phyloP scores from a whole-genome alignment of 2,329 filamentous ascomycete genomes.

The Cladobotryum protrusum region DNA sequence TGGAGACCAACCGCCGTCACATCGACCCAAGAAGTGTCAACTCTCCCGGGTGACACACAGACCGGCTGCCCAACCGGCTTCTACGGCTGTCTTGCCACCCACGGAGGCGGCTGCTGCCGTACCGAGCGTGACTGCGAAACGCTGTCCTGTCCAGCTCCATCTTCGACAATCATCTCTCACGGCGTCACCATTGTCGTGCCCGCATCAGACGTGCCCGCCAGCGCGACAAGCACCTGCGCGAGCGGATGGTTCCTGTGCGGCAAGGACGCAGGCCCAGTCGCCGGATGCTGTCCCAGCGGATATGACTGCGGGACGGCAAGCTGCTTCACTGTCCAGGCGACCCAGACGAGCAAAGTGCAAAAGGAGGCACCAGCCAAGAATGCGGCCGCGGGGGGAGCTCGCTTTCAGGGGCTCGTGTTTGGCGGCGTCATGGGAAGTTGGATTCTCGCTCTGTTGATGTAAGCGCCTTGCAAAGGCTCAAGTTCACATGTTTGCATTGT shows the following conservation, averaged over 20 bases:
- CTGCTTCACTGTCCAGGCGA: conserved; percentile 54
- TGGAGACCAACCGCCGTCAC: conserved; percentile 35
- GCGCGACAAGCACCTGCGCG: conserved; percentile 54
- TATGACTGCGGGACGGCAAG: conserved; percentile 67
- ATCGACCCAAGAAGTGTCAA: conserved; percentile 18
- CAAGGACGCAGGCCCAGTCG: conserved; percentile 49
- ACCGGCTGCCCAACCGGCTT: conserved; percentile 75
- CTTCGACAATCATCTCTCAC: conserved; percentile 59
- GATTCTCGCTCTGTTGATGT: conserved; percentile 3
- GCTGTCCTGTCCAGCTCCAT: conserved; percentile 64
- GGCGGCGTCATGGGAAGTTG: background rate
- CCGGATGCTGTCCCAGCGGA: conserved; percentile 79
- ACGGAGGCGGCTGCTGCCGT: conserved; percentile 80
- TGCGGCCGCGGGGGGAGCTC: background rate
- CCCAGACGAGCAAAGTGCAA: conserved; percentile 50
- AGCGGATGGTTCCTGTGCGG: conserved; percentile 72
- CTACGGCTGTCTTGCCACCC: conserved; percentile 81
- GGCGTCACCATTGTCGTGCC: conserved; percentile 68
- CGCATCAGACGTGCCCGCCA: conserved; percentile 39
- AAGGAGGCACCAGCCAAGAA: conserved; percentile 41
- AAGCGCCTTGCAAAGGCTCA: background rate
- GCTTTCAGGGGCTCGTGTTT: background rate
- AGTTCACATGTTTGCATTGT: background rate
- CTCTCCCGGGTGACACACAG: conserved; percentile 20
- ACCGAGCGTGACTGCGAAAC: conserved; percentile 79